Percentiles rank a stretch among this genome's conserved stretches.
Conservation (phyloP, 768 basidiomycete genomes). For the Calvatia gigantea region DNA sequence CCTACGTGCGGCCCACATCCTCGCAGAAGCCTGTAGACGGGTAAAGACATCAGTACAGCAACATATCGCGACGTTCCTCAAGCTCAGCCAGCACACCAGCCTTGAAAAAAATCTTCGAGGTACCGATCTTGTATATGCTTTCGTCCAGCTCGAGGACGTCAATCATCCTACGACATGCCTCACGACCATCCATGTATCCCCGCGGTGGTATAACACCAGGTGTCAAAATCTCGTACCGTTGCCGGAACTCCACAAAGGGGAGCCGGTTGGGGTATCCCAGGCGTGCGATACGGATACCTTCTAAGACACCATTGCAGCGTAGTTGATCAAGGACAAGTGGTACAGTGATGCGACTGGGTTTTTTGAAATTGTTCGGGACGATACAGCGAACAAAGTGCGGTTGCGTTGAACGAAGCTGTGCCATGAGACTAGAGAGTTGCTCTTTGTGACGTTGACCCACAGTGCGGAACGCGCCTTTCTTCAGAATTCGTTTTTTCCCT, state of each 20-base stretch:
- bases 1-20: slow-evolving; percentile 82
- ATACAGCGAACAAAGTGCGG: slow-evolving; percentile 99
- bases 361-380: slow-evolving; percentile 90
- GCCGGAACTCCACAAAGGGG: slow-evolving; percentile 95
- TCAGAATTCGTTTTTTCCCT: slow-evolving; percentile 73
- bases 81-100: slow-evolving; percentile 95
- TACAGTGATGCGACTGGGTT: slow-evolving; percentile 86
- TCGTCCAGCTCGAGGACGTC: slow-evolving; percentile 86
- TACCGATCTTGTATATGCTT: slow-evolving; percentile 83
- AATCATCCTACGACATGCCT: slow-evolving; percentile 90
- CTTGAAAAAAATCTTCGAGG: slow-evolving; percentile 99
- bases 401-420: slow-evolving; percentile 87
- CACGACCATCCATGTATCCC: slow-evolving; percentile 97
- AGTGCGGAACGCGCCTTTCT: slow-evolving; percentile 96
- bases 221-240: slow-evolving; percentile 93
- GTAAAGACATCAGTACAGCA: slow-evolving; percentile 91
- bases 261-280: slow-evolving; percentile 96
- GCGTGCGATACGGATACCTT: slow-evolving; percentile 96
- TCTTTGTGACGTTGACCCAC: slow-evolving; percentile 95
- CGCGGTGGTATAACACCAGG: slow-evolving; percentile 90
- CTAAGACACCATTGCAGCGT: slow-evolving; percentile 97
- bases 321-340: slow-evolving; percentile 95
- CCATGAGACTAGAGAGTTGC: slow-evolving; percentile 88
- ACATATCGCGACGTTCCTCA: slow-evolving; percentile 85
- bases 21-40: slow-evolving; percentile 78